Evolutionary conservation across 345 rosid genomes (phyloP).

Genomic region (Mallotus nudiflorus): DNA sequence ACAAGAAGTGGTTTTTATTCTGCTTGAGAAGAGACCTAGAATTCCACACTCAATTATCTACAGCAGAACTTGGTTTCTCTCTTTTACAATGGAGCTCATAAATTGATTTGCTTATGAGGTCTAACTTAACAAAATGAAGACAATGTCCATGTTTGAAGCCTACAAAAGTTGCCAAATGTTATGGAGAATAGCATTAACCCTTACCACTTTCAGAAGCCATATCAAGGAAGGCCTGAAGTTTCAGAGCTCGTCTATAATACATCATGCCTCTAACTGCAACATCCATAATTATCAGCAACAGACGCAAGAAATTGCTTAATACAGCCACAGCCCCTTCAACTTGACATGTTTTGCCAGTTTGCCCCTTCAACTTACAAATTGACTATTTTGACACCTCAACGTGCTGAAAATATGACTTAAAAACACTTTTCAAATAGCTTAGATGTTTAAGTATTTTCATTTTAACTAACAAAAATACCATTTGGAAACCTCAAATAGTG

Average conservation of each 20-base stretch:
- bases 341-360: too few relatives aligned
- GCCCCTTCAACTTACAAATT: too few relatives aligned
- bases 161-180: neutral
- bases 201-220: slow-evolving; percentile 88
- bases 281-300: slow-evolving; percentile 21
- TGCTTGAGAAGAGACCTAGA: neutral
- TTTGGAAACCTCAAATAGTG: too few relatives aligned
- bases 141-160: neutral
- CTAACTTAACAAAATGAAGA: slow-evolving; percentile 7
- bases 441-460: too few relatives aligned
- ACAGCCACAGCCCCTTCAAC: too few relatives aligned
- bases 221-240: slow-evolving; percentile 98
- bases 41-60: neutral
- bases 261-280: slow-evolving; percentile 96
- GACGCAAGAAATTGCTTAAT: slow-evolving; percentile 2
- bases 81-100: neutral
- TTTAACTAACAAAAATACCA: too few relatives aligned
- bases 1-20: neutral
- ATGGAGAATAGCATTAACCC: slow-evolving; percentile 20
- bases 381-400: too few relatives aligned
- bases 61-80: neutral
- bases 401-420: too few relatives aligned
- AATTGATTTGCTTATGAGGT: neutral
- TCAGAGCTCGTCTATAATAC: slow-evolving; percentile 95
- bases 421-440: too few relatives aligned